These are phyloP conservation scores for Lithospermum erythrorhizon DNA, from an alignment of 257 asterid species.

Conservation along the genomic window DNA sequence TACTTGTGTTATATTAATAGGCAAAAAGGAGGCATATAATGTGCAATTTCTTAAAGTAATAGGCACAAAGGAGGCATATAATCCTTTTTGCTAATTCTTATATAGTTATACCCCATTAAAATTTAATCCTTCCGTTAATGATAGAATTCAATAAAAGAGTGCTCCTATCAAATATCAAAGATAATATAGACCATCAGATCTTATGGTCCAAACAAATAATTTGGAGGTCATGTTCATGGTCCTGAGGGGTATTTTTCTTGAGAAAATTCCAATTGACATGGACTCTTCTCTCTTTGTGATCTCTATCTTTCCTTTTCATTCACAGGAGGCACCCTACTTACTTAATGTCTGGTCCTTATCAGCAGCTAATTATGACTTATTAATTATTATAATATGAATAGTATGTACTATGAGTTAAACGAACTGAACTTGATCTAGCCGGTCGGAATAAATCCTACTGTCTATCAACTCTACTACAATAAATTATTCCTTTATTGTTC, in stretches of 20 bases:
- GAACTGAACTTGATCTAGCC: neutral
- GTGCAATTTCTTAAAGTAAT: too few species aligned
- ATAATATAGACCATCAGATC: neutral
- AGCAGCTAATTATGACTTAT: neutral
- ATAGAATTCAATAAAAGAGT: too few species aligned
- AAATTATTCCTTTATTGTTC: too few species aligned
- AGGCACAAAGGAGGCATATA: too few species aligned
- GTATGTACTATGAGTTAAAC: neutral
- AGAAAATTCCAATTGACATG: neutral
- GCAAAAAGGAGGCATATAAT: too few species aligned
- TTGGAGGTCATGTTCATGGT: constrained; percentile 16
- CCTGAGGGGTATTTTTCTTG: constrained; percentile 4
- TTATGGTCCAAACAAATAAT: constrained; percentile 21
- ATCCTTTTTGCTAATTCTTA: too few species aligned
- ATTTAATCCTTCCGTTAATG: too few species aligned
- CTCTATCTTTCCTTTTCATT: constrained; percentile 1
- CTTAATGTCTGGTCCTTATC: constrained; percentile 8
- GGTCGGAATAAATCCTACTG: constrained; percentile 23
- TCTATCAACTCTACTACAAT: constrained; percentile 1
- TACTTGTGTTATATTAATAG: too few species aligned
- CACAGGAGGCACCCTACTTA: neutral
- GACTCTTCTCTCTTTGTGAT: neutral
- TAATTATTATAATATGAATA: too few species aligned
- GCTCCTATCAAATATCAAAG: too few species aligned
- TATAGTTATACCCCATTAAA: too few species aligned